A percentile compares a stretch with the other conserved stretches of the same genome.
These are phyloP conservation scores for Epichloe hybrida DNA, from an alignment of 2,329 filamentous ascomycete genomes.

Conservation along the genomic window DNA sequence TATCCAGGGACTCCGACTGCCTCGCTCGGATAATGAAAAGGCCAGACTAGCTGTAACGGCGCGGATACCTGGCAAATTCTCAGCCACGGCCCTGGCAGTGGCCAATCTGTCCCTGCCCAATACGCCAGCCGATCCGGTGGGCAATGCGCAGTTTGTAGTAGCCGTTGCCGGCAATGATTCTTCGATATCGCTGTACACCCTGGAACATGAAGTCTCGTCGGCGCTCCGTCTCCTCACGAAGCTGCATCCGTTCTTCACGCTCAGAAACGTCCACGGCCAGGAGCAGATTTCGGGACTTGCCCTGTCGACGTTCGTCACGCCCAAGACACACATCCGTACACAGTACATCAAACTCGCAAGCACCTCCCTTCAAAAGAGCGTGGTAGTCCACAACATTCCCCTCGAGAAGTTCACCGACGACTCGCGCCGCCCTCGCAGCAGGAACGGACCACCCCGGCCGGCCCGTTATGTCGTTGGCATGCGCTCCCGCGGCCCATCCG, in stretches of 20 bases:
- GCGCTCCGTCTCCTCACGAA: constrained; percentile 36
- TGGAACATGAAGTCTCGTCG: constrained; percentile 48
- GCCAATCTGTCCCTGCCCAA: constrained; percentile 48
- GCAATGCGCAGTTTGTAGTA: constrained; percentile 63
- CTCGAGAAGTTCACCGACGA: constrained; percentile 35
- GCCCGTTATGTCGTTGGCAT: constrained; percentile 58
- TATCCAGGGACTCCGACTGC: constrained; percentile 43
- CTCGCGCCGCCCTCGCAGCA: constrained; percentile 16
- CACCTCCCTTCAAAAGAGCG: constrained; percentile 65
- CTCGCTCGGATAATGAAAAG: constrained; percentile 21
- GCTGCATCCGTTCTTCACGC: constrained; percentile 37
- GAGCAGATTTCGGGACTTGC: constrained; percentile 45
- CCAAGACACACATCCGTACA: constrained; percentile 27
- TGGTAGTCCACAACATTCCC: constrained; percentile 67
- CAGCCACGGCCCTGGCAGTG: constrained; percentile 66
- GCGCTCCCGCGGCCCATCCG: constrained; percentile 38
- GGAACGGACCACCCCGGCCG: constrained; percentile 29
- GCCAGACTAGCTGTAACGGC: constrained; percentile 38
- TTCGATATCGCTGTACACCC: constrained; percentile 63
- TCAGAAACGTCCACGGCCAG: constrained; percentile 39
- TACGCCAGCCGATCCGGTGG: constrained; percentile 35
- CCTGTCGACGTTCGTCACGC: constrained; percentile 44
- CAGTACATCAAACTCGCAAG: constrained; percentile 59
- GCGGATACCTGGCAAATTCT: constrained; percentile 53
- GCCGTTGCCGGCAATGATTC: constrained; percentile 71